Percentiles rank a stretch among this genome's conserved stretches.
phyloP scores from a whole-genome alignment of 139 green algal genomes.

The Tetraselmis striata region DNA sequence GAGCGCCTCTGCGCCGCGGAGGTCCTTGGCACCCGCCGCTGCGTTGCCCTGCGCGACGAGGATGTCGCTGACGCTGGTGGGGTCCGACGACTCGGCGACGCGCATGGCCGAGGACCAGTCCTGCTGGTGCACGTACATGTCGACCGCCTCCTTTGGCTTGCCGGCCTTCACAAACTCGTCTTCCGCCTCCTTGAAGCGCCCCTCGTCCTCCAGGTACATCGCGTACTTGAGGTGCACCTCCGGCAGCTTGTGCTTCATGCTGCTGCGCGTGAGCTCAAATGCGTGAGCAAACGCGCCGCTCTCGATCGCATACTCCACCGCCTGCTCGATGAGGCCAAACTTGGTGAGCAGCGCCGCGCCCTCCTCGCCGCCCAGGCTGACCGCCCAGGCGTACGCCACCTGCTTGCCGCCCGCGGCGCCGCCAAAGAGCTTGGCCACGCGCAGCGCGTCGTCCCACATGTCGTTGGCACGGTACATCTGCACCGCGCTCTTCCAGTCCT shows the following conservation, averaged over 20 bases:
- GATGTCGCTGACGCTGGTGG: conserved; percentile 48
- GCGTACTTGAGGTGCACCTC: conserved; percentile 75
- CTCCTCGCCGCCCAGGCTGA: conserved; percentile 59
- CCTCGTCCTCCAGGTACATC: conserved; percentile 82
- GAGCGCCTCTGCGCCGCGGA: conserved; percentile 42
- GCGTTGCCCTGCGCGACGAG: conserved; percentile 22
- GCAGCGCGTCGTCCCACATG: conserved; percentile 70
- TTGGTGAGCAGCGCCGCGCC: conserved; percentile 52
- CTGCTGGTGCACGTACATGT: conserved; percentile 74
- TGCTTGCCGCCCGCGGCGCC: conserved; percentile 66
- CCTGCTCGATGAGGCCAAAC: conserved; percentile 56
- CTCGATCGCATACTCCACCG: conserved; percentile 62
- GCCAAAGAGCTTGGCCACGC: conserved; percentile 72
- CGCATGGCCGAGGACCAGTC: conserved; percentile 63
- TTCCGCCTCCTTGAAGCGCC: conserved; percentile 60
- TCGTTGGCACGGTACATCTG: conserved; percentile 64
- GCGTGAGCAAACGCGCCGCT: conserved; percentile 62
- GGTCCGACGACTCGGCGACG: conserved; percentile 63
- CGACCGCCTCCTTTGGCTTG: conserved; percentile 72
- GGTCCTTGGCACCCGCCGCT: background rate
- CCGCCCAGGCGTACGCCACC: conserved; percentile 74
- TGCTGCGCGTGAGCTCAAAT: conserved; percentile 13
- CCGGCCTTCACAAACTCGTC: conserved; percentile 49
- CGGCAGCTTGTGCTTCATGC: conserved; percentile 52
- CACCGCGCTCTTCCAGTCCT: conserved; percentile 75